Percentiles rank a stretch among this genome's conserved stretches.
Conservation (phyloP, 2,329 filamentous ascomycete species). For the Fusarium brevicatenulatum region DNA sequence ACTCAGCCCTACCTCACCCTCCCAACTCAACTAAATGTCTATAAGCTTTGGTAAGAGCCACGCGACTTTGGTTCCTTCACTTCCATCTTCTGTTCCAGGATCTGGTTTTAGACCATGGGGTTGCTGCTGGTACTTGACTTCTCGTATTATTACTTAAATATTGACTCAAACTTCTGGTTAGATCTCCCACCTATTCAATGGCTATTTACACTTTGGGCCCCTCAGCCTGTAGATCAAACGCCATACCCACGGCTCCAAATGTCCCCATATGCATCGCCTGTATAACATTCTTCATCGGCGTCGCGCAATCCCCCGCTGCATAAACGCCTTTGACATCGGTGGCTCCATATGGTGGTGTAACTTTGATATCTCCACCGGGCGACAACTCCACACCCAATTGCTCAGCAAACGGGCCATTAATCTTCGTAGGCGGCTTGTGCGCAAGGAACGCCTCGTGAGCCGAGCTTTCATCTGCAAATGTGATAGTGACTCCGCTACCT, state of each 20-base stretch:
- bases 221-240: neutral
- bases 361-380: neutral
- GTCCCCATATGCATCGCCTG: neutral
- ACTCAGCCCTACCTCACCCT: no score
- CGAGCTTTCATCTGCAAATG: neutral
- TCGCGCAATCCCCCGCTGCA: neutral
- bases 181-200: accelerated
- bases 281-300: neutral
- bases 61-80: neutral
- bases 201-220: neutral
- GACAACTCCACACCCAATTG: neutral
- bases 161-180: no score
- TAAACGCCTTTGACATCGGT: neutral
- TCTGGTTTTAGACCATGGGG: neutral
- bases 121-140: no score
- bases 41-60: no score
- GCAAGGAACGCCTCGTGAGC: neutral
- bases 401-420: neutral
- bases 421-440: neutral
- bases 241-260: accelerated
- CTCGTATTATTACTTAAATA: no score
- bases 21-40: no score
- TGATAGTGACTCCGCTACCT: neutral
- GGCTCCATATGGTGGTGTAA: neutral
- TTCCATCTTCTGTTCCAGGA: neutral